Percentiles rank a stretch among this genome's conserved stretches.
Conservation (phyloP, 352 stramenopile genomes). For the Globisporangium ultimum region DNA sequence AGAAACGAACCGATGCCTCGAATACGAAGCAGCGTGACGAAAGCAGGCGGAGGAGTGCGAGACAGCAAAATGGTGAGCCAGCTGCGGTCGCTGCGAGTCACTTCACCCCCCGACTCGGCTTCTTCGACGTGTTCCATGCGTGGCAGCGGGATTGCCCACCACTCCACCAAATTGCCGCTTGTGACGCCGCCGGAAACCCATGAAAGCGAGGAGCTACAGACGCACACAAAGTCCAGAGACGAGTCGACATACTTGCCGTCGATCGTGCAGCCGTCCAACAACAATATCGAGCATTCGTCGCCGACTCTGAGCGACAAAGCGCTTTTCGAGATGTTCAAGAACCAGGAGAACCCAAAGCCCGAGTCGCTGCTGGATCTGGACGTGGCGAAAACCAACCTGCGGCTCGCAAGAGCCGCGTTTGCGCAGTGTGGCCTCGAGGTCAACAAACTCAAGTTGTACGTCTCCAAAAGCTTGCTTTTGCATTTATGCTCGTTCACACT, state of each 20-base stretch:
- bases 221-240: no score
- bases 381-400: conserved; percentile 56
- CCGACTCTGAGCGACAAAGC: conserved; percentile 38
- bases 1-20: neutral
- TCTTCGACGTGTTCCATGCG: neutral
- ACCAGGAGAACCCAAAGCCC: conserved; percentile 22
- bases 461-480: conserved; percentile 1
- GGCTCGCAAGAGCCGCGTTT: conserved; percentile 32
- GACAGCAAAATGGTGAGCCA: conserved; percentile 54
- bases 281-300: conserved; percentile 11
- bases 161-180: neutral
- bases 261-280: neutral
- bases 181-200: conserved; percentile 5
- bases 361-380: conserved; percentile 58
- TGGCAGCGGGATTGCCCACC: neutral
- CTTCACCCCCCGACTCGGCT: conserved; percentile 12
- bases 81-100: conserved; percentile 34
- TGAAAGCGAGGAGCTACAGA: neutral
- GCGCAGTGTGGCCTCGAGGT: conserved; percentile 36
- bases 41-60: neutral
- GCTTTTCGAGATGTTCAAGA: conserved; percentile 52
- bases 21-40: conserved; percentile 4
- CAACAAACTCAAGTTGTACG: conserved; percentile 62
- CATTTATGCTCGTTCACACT: neutral
- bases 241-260: no score